phyloP scores from a whole-genome alignment of 345 rosid species.

The Euphorbia tirucalli region DNA sequence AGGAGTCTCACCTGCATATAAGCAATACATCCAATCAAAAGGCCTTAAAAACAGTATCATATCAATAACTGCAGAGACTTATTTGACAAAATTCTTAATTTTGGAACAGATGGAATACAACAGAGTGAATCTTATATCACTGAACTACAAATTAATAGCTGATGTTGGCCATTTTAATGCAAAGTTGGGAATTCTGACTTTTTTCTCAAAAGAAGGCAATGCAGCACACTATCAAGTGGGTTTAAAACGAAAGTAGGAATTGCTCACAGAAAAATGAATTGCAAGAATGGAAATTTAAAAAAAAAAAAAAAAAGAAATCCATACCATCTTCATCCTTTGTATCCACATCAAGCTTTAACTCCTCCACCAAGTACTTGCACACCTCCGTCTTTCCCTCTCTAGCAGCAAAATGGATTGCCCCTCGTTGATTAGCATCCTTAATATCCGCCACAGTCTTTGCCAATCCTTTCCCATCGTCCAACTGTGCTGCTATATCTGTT shows the following conservation, averaged over 20 bases:
- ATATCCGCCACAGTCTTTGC: conserved; percentile 62
- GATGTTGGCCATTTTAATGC: not conserved
- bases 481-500: conserved; percentile 63
- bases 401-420: conserved; percentile 92
- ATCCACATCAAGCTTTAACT: conserved; percentile 61
- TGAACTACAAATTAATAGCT: not conserved
- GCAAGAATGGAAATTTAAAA: not conserved
- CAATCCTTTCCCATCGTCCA: conserved; percentile 76
- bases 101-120: not conserved
- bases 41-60: not conserved
- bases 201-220: not conserved
- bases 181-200: not conserved
- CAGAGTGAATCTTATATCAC: not conserved
- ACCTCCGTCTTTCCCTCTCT: conserved; percentile 83
- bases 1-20: conserved; percentile 77
- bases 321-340: conserved; percentile 84
- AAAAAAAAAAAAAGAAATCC: conserved; percentile 5
- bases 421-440: conserved; percentile 89
- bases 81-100: not conserved
- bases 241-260: not conserved
- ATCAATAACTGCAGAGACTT: not conserved
- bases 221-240: not conserved
- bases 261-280: not conserved
- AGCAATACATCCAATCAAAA: conserved; percentile 18
- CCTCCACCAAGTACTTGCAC: conserved; percentile 79